These are phyloP conservation scores for Rhytidiadelphus loreus DNA, from an alignment of 225 moss, liverwort and hornwort species.

Conservation along the genomic window DNA sequence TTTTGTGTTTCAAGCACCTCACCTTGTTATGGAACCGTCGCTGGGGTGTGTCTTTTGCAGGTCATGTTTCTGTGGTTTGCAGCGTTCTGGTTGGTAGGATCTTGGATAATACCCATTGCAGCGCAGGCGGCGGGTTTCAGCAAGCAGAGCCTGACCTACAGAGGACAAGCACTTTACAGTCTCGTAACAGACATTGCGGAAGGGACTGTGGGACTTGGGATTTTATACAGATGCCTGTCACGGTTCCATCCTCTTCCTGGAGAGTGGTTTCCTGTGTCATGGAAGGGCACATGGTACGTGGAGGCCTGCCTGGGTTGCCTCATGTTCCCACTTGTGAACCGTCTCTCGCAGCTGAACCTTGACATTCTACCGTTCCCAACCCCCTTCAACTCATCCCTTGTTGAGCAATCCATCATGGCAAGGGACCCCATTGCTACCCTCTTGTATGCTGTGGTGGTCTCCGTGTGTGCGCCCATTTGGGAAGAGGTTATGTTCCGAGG, in stretches of 20 bases:
- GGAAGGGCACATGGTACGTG: slow-evolving; percentile 72
- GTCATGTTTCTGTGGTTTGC: slow-evolving; percentile 98
- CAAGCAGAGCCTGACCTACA: slow-evolving; percentile 77
- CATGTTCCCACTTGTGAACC: slow-evolving; percentile 85
- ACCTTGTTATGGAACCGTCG: neutral
- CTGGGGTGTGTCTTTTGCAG: slow-evolving; percentile 9
- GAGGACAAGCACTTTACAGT: slow-evolving; percentile 92
- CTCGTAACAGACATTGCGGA: slow-evolving; percentile 91
- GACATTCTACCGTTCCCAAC: slow-evolving; percentile 74
- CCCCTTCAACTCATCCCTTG: slow-evolving; percentile 54
- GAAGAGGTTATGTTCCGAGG: slow-evolving; percentile 97
- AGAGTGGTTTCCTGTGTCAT: slow-evolving; percentile 86
- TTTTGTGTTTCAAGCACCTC: neutral
- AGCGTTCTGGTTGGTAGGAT: slow-evolving; percentile 94
- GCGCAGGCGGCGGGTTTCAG: slow-evolving; percentile 73
- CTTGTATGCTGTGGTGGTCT: slow-evolving; percentile 85
- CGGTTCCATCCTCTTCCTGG: slow-evolving; percentile 79
- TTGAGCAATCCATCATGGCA: slow-evolving; percentile 94
- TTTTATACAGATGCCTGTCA: slow-evolving; percentile 61
- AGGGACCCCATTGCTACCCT: slow-evolving; percentile 83
- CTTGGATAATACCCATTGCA: slow-evolving; percentile 91
- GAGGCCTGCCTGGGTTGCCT: slow-evolving; percentile 85
- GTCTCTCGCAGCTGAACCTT: slow-evolving; percentile 79
- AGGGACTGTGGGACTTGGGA: slow-evolving; percentile 82
- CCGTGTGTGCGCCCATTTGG: slow-evolving; percentile 92